Percentiles rank a stretch among this genome's conserved stretches.
phyloP scores from a whole-genome alignment of 164 flowering plant species.

The Magnolia changhungtana region DNA sequence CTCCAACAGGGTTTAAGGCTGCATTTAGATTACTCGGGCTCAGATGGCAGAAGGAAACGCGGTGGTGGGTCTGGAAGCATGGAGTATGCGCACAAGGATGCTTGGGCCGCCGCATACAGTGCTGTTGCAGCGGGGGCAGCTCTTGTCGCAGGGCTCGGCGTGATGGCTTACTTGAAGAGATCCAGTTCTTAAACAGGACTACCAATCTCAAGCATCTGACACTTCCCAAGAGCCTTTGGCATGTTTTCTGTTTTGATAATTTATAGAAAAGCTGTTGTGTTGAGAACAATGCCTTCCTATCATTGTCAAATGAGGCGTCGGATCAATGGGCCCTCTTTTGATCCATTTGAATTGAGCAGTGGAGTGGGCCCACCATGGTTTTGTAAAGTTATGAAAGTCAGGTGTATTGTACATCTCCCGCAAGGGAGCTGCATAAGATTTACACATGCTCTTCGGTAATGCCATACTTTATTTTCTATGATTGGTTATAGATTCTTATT shows the following conservation, averaged over 20 bases:
- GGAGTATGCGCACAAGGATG: conserved; percentile 58
- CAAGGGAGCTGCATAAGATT: no score
- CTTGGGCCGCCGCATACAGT: conserved; percentile 56
- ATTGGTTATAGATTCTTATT: no score
- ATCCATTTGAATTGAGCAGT: not conserved
- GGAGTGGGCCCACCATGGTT: not conserved
- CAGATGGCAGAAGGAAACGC: conserved; percentile 28
- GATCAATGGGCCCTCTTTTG: not conserved
- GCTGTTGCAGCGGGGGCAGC: conserved; percentile 61
- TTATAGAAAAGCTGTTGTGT: no score
- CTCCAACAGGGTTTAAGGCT: conserved; percentile 67
- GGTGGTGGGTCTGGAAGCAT: conserved; percentile 29
- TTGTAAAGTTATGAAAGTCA: not conserved
- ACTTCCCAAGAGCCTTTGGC: not conserved
- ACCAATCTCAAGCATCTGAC: not conserved
- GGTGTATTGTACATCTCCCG: no score
- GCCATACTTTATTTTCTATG: no score
- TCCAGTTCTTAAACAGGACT: conserved; percentile 22
- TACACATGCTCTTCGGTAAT: no score
- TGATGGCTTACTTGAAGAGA: conserved; percentile 56
- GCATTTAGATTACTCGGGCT: conserved; percentile 71
- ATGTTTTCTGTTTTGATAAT: not conserved
- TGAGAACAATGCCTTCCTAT: no score
- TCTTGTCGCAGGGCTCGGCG: conserved; percentile 51
- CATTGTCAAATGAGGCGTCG: not conserved